phyloP scores from a whole-genome alignment of 805 yeast genomes.

The Sungouiella thailandica region DNA sequence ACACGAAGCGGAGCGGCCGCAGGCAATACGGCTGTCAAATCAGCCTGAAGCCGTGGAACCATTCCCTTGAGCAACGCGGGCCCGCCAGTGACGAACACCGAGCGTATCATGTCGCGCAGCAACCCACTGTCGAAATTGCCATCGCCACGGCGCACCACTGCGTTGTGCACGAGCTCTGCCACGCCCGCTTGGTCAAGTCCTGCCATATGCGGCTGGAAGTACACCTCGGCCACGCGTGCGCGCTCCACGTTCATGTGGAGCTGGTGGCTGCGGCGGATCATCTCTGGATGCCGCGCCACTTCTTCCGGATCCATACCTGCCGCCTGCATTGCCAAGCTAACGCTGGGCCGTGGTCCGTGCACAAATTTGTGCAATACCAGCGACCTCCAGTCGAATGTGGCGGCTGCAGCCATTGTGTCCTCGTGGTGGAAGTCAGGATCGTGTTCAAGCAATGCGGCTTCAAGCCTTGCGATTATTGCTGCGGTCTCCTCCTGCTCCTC shows the following conservation, averaged over 20 bases:
- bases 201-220: conserved; percentile 89
- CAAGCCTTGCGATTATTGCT: conserved; percentile 53
- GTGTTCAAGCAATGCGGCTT: conserved; percentile 67
- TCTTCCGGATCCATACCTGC: conserved; percentile 40
- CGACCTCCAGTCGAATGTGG: conserved; percentile 74
- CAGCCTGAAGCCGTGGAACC: conserved; percentile 60
- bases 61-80: conserved; percentile 62
- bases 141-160: conserved; percentile 56
- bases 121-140: conserved; percentile 54
- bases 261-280: conserved; percentile 83
- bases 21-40: conserved; percentile 70
- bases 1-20: conserved; percentile 57
- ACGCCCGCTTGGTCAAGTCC: conserved; percentile 96
- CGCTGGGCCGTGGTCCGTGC: conserved; percentile 85
- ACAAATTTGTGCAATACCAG: conserved; percentile 76
- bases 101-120: conserved; percentile 47
- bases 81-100: conserved; percentile 87
- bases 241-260: conserved; percentile 88
- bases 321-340: conserved; percentile 46
- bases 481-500: conserved; percentile 77
- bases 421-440: conserved; percentile 86
- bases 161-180: conserved; percentile 67
- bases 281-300: conserved; percentile 49
- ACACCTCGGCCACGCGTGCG: conserved; percentile 84
- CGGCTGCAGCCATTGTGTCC: conserved; percentile 71